phyloP scores from a whole-genome alignment of 805 yeast genomes.

The Monosporozyma aerobia region DNA sequence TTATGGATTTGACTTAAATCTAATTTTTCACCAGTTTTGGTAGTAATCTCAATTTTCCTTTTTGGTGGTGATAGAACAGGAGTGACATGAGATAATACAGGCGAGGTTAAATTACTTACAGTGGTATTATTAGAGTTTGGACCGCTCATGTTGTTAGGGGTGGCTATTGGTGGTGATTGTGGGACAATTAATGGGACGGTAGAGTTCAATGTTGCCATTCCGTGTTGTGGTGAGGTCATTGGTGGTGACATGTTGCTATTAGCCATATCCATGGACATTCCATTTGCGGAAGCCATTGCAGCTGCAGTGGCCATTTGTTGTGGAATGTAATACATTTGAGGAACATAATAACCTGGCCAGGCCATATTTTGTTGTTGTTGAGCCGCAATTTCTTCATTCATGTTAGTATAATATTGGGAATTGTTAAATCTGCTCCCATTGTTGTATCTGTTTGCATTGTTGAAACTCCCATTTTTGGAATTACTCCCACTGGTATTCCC shows the following conservation, averaged over 20 bases:
- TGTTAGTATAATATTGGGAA: background rate
- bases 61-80: conserved; percentile 9
- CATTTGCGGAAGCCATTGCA: conserved; percentile 2
- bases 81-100: background rate
- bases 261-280: background rate
- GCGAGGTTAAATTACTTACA: background rate
- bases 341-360: conserved; percentile 21
- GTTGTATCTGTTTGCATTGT: background rate
- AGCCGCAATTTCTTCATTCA: background rate
- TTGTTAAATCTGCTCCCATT: background rate
- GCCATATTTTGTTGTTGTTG: conserved; percentile 11
- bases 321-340: conserved; percentile 22
- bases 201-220: background rate
- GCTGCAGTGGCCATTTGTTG: conserved; percentile 13
- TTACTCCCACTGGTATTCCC: background rate
- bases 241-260: background rate
- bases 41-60: conserved; percentile 26
- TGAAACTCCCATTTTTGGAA: background rate
- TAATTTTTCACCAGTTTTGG: conserved; percentile 27
- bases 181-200: background rate
- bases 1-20: conserved; percentile 22
- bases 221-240: background rate
- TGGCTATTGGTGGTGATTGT: background rate
- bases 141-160: background rate
- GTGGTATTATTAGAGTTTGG: background rate